Conservation (phyloP, 2,329 filamentous ascomycete genomes). For the Parafenestella ontariensis region DNA sequence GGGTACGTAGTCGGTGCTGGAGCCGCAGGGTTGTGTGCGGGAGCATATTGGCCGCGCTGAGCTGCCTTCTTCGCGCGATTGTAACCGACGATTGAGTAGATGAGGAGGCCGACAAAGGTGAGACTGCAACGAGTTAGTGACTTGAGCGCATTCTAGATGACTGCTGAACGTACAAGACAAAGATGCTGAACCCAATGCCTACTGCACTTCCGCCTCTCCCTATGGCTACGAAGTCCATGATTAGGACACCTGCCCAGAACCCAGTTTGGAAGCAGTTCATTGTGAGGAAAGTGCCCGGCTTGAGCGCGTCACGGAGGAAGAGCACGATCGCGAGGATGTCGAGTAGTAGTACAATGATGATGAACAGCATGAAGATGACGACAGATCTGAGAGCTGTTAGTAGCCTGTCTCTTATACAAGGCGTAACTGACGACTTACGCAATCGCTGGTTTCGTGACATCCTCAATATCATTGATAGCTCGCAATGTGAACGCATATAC, state of each 20-base stretch:
- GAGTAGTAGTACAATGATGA: slow-evolving; percentile 42
- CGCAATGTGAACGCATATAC: slow-evolving; percentile 35
- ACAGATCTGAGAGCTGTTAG: slow-evolving; percentile 36
- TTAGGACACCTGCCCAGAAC: slow-evolving; percentile 43
- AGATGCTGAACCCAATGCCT: slow-evolving; percentile 36
- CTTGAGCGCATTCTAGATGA: not conserved
- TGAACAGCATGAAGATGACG: slow-evolving; percentile 42
- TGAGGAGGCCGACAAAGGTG: slow-evolving; percentile 47
- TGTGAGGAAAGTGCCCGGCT: slow-evolving; percentile 43
- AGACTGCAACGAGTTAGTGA: slow-evolving; percentile 32
- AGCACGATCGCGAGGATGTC: slow-evolving; percentile 45
- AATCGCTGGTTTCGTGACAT: slow-evolving; percentile 24
- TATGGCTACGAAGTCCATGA: slow-evolving; percentile 42
- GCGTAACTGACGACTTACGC: slow-evolving; percentile 21
- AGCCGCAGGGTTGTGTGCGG: slow-evolving; percentile 38
- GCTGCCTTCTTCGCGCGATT: slow-evolving; percentile 46
- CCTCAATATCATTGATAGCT: slow-evolving; percentile 20
- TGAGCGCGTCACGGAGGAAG: slow-evolving; percentile 42
- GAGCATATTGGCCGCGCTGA: slow-evolving; percentile 42
- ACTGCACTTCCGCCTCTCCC: slow-evolving; percentile 24
- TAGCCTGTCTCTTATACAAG: not conserved
- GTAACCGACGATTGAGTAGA: slow-evolving; percentile 49
- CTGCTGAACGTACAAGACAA: slow-evolving; percentile 41
- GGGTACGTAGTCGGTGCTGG: slow-evolving; percentile 18
- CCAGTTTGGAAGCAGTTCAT: slow-evolving; percentile 46